Base-by-base conservation (phyloP, 805 yeast genomes). In the Cyberlindnera xishuangbannaensis region DNA sequence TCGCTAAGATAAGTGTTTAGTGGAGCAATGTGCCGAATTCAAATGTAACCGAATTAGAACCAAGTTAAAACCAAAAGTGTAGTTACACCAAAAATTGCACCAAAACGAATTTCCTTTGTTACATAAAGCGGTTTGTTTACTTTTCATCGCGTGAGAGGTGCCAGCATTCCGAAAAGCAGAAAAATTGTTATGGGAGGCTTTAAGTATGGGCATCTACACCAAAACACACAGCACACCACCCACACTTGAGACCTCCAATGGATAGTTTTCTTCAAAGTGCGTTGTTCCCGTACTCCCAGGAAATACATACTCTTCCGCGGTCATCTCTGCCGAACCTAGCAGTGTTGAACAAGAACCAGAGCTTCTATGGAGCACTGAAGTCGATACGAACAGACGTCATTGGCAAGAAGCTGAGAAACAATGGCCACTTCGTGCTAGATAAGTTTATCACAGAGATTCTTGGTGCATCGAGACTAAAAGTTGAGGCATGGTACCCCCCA, bases 231-330 rank as follows among this genome's bases (percentile, higher is more conserved):
- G n/a, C n/a, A n/a, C n/a, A n/a, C n/a, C n/a, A n/a, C n/a, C n/a
- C n/a, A n/a, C n/a, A n/a, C n/a, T n/a, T n/a, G n/a, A n/a, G 12
- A 20, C 11, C 23, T 12, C 11, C 23, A 9, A 20, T 20, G 23
- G 23, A 20, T 12, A 9, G 9, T 12, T 20, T 20, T 9, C 23
- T 9, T 9, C 23, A 9, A 12, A 9, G 11, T 12, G 12, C 23
- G 26, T 7, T 7, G 26, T 50, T 50, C 31, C 56, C 56, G 2
- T 51, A 50, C 27, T 39, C 49, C 2, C 28, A 28, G 8, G 54
- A 44, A 15, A 23, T 51, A 19, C 40, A 36, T 12, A 43, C 43
- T 11, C 15, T 50, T 4, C 34, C 40, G 8, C 39, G 34, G 14
- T 34, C 37, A 14, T 25, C 39, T 9, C 31, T 34, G 13, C 56